Evolutionary conservation across 768 basidiomycete genomes (phyloP).

Genomic region (Lentinula sp.): DNA sequence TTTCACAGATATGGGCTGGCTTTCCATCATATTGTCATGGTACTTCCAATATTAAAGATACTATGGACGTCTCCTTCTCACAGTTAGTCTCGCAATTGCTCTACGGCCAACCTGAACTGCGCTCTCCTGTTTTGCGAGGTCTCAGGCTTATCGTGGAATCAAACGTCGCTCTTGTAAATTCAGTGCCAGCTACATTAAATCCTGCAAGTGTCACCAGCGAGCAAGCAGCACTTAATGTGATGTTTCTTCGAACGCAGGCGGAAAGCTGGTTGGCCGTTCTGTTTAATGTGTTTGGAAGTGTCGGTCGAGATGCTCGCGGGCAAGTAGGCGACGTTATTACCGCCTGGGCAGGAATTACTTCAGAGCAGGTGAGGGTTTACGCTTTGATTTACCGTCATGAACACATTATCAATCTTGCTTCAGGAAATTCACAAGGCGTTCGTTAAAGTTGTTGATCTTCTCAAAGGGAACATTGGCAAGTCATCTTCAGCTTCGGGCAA

Average conservation of each 20-base stretch:
- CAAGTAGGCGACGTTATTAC: constrained; percentile 85
- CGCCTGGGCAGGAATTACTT: constrained; percentile 80
- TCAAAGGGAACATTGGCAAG: constrained; percentile 55
- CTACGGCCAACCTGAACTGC: constrained; percentile 84
- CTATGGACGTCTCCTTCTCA: constrained; percentile 71
- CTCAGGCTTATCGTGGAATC: constrained; percentile 81
- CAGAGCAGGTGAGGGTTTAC: constrained; percentile 44
- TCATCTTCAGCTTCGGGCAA: constrained; percentile 27
- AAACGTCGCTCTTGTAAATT: constrained; percentile 50
- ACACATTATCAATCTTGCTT: background rate
- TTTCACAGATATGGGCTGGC: constrained; percentile 91
- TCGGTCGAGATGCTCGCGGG: constrained; percentile 66
- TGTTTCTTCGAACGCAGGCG: constrained; percentile 67
- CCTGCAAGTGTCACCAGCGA: constrained; percentile 39
- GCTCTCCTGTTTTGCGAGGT: constrained; percentile 75
- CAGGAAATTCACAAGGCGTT: constrained; percentile 81
- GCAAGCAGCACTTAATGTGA: constrained; percentile 62
- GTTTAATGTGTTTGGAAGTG: constrained; percentile 93
- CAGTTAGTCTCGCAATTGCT: constrained; percentile 89
- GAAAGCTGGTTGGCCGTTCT: constrained; percentile 94
- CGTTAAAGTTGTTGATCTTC: constrained; percentile 65
- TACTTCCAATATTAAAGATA: constrained; percentile 67
- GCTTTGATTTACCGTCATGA: background rate
- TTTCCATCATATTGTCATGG: constrained; percentile 87
- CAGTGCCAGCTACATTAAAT: constrained; percentile 20